Evolutionary conservation across 192 early-diverging fungal genomes (phyloP).

Genomic region (Coemansia reversa): DNA sequence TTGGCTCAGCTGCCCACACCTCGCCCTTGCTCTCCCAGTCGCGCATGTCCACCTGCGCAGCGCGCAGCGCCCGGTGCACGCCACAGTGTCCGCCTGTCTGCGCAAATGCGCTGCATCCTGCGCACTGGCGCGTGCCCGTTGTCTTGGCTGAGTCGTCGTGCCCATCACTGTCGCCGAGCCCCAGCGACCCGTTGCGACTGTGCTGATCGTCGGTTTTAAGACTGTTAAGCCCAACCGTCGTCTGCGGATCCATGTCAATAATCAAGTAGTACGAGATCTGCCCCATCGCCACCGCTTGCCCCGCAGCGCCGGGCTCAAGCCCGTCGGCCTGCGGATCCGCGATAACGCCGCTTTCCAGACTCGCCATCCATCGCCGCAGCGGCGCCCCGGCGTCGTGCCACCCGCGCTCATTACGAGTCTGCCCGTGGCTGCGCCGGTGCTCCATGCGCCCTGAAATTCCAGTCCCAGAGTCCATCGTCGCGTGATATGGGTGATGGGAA

Average conservation of each 20-base stretch:
- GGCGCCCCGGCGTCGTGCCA: slow-evolving; percentile 3
- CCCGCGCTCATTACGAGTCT: not conserved
- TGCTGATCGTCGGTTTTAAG: slow-evolving; percentile 24
- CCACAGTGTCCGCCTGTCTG: slow-evolving; percentile 20
- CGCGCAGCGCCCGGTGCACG: slow-evolving; percentile 35
- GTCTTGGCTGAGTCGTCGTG: not conserved
- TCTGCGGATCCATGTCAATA: slow-evolving; percentile 54
- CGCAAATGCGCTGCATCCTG: slow-evolving; percentile 17
- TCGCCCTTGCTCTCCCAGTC: slow-evolving; percentile 55
- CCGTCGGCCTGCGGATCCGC: slow-evolving; percentile 34
- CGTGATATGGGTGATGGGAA: not conserved
- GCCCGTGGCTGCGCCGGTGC: not conserved
- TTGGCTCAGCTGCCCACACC: slow-evolving; percentile 49
- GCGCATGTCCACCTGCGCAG: slow-evolving; percentile 49
- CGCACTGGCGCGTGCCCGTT: slow-evolving; percentile 23
- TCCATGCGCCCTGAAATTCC: slow-evolving; percentile 1
- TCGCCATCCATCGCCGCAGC: slow-evolving; percentile 48
- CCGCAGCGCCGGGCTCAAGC: not conserved
- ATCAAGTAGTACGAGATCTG: slow-evolving; percentile 51
- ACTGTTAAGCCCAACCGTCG: slow-evolving; percentile 30
- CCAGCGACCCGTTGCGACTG: slow-evolving; percentile 49
- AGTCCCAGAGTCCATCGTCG: slow-evolving; percentile 11
- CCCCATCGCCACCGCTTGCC: not conserved
- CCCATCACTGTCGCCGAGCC: slow-evolving; percentile 1
- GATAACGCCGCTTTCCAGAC: slow-evolving; percentile 22